Evolutionary conservation across 257 asterid species (phyloP).

Genomic region (Solanum medicagineum): DNA sequence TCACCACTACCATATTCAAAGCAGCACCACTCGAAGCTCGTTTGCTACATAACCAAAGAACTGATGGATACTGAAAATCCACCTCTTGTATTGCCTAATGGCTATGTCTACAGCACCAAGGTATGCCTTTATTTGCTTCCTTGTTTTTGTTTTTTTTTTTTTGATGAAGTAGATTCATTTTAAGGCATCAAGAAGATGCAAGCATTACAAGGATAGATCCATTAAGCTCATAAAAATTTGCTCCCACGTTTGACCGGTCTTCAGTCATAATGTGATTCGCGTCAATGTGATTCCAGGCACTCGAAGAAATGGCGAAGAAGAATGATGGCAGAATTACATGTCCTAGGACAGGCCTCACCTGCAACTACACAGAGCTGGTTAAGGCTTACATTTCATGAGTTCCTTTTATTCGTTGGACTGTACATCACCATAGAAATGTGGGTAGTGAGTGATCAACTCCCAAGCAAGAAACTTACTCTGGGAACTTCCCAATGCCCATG

Average conservation of each 20-base stretch:
- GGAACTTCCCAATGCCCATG: not conserved
- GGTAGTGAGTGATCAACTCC: not conserved
- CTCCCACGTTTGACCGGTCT: not conserved
- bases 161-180: no score
- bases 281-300: conserved; percentile 39
- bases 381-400: conserved; percentile 76
- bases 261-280: not conserved
- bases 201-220: no score
- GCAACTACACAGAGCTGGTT: conserved; percentile 53
- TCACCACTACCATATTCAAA: conserved; percentile 81
- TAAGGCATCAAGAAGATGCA: no score
- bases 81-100: conserved; percentile 93
- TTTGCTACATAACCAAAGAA: conserved; percentile 81
- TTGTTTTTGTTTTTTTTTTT: not conserved
- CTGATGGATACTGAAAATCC: conserved; percentile 97
- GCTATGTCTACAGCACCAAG: conserved; percentile 97
- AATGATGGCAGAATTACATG: conserved; percentile 75
- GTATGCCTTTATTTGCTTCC: conserved; percentile 19
- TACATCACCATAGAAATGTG: not conserved
- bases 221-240: not conserved
- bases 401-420: not conserved
- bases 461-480: not conserved
- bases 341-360: conserved; percentile 68
- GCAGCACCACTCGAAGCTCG: conserved; percentile 97
- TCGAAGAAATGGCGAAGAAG: conserved; percentile 81